Percentiles rank a stretch among this genome's conserved stretches.
phyloP scores from a whole-genome alignment of 2,329 filamentous ascomycete genomes.

The Dactylellina drechsleri region DNA sequence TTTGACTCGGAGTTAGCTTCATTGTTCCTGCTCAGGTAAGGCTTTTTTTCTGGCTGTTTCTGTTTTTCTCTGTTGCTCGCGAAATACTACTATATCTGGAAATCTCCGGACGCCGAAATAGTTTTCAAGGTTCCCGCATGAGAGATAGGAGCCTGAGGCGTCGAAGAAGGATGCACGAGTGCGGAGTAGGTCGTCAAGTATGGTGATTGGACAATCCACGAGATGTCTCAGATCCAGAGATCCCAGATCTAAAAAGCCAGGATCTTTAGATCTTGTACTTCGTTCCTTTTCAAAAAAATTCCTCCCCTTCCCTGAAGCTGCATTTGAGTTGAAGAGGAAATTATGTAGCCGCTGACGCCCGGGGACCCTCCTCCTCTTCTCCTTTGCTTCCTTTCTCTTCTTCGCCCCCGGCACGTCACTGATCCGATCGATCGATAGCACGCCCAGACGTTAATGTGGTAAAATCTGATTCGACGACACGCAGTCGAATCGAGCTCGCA shows the following conservation, averaged over 20 bases:
- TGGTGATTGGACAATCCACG: not conserved
- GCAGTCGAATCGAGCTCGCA: not conserved
- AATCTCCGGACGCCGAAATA: not conserved
- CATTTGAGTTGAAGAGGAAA: too few relatives aligned
- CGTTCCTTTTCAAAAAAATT: not conserved
- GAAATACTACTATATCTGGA: too few relatives aligned
- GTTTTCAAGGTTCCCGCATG: constrained; percentile 2
- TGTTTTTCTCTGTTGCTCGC: too few relatives aligned
- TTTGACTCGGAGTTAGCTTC: too few relatives aligned
- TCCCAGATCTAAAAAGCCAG: constrained; percentile 27
- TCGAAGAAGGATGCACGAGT: not conserved
- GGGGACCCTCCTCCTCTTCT: too few relatives aligned
- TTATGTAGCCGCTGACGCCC: too few relatives aligned
- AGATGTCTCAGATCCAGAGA: constrained; percentile 44
- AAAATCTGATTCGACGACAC: not conserved
- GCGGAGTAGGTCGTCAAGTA: not conserved
- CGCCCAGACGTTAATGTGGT: not conserved
- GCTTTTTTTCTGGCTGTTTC: too few relatives aligned
- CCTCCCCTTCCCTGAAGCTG: too few relatives aligned
- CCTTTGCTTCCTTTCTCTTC: too few relatives aligned
- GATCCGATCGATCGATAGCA: not conserved
- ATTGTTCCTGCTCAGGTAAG: too few relatives aligned
- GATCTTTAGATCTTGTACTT: constrained; percentile 4
- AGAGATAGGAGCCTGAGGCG: too few relatives aligned
- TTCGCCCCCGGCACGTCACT: not conserved